These are phyloP conservation scores for Russula lepida DNA, from an alignment of 768 basidiomycete species.

Conservation along the genomic window DNA sequence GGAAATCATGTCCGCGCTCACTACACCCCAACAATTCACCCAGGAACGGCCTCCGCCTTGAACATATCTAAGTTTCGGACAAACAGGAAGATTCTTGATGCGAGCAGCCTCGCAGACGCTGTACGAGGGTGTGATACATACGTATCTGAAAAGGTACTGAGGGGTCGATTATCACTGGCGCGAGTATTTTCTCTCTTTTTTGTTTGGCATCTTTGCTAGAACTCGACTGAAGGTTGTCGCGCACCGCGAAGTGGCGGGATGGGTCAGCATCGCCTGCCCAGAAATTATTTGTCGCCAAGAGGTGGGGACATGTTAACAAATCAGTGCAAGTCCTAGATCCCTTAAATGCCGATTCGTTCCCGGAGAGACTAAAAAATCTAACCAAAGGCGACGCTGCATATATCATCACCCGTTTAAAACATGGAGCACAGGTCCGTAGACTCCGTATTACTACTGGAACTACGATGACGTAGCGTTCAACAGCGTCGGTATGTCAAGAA, in stretches of 20 bases:
- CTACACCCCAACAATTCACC: constrained; percentile 41
- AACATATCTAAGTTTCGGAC: constrained; percentile 15
- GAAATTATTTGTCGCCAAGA: constrained; percentile 45
- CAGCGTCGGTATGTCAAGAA: constrained; percentile 54
- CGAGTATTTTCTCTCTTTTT: constrained; percentile 26
- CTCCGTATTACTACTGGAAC: neutral
- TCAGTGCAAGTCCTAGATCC: constrained; percentile 22
- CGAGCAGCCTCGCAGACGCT: constrained; percentile 48
- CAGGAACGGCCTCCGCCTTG: constrained; percentile 9
- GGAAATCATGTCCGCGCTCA: constrained; percentile 39
- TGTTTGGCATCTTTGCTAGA: constrained; percentile 5
- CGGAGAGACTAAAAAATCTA: constrained; percentile 35
- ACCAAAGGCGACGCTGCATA: constrained; percentile 77
- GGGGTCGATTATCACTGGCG: constrained; percentile 43
- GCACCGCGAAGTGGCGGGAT: constrained; percentile 59
- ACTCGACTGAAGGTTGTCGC: constrained; percentile 39
- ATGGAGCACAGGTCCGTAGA: constrained; percentile 57
- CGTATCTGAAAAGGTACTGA: constrained; percentile 45
- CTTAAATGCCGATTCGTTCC: constrained; percentile 22
- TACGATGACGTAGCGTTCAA: neutral
- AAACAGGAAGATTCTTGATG: constrained; percentile 38
- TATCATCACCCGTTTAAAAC: constrained; percentile 67
- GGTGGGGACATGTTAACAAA: constrained; percentile 32
- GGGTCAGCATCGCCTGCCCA: constrained; percentile 55
- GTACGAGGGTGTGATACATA: constrained; percentile 66